Percentiles rank a stretch among this genome's conserved stretches.
phyloP scores from a whole-genome alignment of 805 yeast genomes.

The Debaryomyces tyrocola region DNA sequence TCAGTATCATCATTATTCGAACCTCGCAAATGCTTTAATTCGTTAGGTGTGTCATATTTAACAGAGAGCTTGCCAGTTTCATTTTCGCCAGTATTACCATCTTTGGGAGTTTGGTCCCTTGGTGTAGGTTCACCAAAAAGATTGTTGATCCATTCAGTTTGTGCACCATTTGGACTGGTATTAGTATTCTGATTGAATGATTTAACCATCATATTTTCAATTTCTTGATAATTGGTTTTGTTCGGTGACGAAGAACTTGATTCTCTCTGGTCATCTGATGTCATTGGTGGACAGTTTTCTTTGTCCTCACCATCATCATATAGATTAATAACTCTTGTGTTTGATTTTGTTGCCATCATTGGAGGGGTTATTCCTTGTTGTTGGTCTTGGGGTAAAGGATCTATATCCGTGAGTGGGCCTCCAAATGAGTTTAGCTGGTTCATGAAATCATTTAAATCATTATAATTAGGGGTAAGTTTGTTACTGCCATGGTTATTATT shows the following conservation, averaged over 20 bases:
- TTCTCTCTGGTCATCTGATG: slow-evolving; percentile 7
- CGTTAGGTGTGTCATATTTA: slow-evolving; percentile 1
- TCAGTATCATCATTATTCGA: slow-evolving; percentile 13
- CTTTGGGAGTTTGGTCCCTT: slow-evolving; percentile 28
- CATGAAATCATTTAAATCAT: slow-evolving; percentile 41
- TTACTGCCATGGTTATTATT: slow-evolving; percentile 1
- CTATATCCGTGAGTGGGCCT: slow-evolving; percentile 49
- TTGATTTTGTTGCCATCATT: slow-evolving; percentile 55
- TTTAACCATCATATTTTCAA: slow-evolving; percentile 25
- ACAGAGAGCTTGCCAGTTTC: neutral
- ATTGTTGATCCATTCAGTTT: slow-evolving; percentile 43
- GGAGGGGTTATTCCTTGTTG: slow-evolving; percentile 39
- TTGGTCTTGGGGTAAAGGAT: slow-evolving; percentile 37
- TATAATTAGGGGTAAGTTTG: slow-evolving; percentile 25
- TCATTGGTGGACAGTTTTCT: slow-evolving; percentile 27
- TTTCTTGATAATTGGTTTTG: slow-evolving; percentile 16
- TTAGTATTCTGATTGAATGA: slow-evolving; percentile 29
- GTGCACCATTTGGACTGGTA: slow-evolving; percentile 28
- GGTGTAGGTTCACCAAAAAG: slow-evolving; percentile 45
- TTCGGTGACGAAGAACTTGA: slow-evolving; percentile 6
- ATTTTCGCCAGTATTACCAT: slow-evolving; percentile 18
- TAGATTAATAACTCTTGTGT: slow-evolving; percentile 54
- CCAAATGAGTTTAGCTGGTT: slow-evolving; percentile 40
- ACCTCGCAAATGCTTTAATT: neutral
- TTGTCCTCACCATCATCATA: slow-evolving; percentile 39